Percentiles rank a stretch among this genome's conserved stretches.
phyloP scores from a whole-genome alignment of 257 asterid genomes.

The Nicotiana attenuata region DNA sequence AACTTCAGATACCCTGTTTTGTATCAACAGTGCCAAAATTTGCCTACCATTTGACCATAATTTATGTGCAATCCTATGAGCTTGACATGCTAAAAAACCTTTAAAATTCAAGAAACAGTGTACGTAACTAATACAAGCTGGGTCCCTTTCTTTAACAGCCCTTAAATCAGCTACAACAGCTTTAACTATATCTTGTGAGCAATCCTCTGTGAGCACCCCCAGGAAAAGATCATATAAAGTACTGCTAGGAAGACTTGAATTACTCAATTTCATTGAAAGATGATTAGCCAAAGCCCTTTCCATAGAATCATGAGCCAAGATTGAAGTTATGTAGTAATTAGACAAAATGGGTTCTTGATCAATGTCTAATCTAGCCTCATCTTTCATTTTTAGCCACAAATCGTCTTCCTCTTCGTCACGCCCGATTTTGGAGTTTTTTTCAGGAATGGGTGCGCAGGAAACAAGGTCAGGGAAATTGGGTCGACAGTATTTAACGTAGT shows the following conservation, averaged over 20 bases:
- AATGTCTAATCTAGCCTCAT: slow-evolving; percentile 61
- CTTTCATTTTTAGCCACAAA: slow-evolving; percentile 60
- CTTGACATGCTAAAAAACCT: no score
- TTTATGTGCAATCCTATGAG: no score
- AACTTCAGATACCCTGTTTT: no score
- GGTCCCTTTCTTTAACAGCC: no score
- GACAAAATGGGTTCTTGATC: slow-evolving; percentile 68
- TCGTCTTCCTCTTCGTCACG: slow-evolving; percentile 16
- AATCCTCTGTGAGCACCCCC: slow-evolving; percentile 39
- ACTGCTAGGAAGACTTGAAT: slow-evolving; percentile 41
- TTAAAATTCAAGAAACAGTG: no score
- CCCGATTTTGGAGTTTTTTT: slow-evolving; percentile 8
- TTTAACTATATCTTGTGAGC: slow-evolving; percentile 32
- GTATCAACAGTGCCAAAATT: no score
- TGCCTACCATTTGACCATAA: no score
- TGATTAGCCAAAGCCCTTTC: slow-evolving; percentile 60
- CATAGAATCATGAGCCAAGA: slow-evolving; percentile 54
- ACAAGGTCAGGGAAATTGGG: slow-evolving; percentile 35
- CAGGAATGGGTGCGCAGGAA: slow-evolving; percentile 34
- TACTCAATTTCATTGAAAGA: slow-evolving; percentile 56
- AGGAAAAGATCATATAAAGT: slow-evolving; percentile 53
- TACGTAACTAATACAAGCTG: no score
- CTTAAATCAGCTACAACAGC: slow-evolving; percentile 20
- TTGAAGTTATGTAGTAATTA: slow-evolving; percentile 45
- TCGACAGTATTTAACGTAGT: slow-evolving; percentile 38